phyloP scores from a whole-genome alignment of 257 asterid genomes.

The Salvia rosmarinus region DNA sequence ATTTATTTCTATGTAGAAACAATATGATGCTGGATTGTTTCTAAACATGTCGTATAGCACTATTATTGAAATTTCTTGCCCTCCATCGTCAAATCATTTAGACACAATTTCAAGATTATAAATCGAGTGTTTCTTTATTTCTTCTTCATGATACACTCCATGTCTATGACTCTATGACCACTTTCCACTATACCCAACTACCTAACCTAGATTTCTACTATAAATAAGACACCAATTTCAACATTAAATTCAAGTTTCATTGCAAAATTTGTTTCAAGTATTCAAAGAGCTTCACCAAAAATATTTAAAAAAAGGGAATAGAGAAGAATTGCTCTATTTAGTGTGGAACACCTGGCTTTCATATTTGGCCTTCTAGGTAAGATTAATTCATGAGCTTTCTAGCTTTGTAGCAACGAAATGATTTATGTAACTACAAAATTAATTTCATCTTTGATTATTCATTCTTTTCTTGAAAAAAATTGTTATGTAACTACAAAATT shows the following conservation, averaged over 20 bases:
- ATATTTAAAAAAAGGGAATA: neutral
- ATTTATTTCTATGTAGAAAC: slow-evolving; percentile 1
- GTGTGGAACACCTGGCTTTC: slow-evolving; percentile 48
- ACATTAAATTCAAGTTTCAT: slow-evolving; percentile 28
- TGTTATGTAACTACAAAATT: neutral
- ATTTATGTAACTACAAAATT: neutral
- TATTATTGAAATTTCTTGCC: neutral
- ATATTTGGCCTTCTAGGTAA: slow-evolving; percentile 66
- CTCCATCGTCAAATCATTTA: slow-evolving; percentile 21
- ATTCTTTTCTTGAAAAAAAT: slow-evolving; percentile 13
- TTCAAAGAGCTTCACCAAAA: slow-evolving; percentile 10
- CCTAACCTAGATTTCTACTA: slow-evolving; percentile 17
- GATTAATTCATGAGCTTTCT: neutral
- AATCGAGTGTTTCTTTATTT: slow-evolving; percentile 25
- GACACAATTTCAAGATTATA: slow-evolving; percentile 11
- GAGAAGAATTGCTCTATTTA: slow-evolving; percentile 42
- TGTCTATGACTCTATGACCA: slow-evolving; percentile 24
- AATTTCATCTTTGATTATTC: neutral
- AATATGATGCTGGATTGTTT: neutral
- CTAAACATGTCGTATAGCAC: neutral
- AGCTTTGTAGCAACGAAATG: neutral
- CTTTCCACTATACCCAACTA: slow-evolving; percentile 23
- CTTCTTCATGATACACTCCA: neutral
- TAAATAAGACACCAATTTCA: slow-evolving; percentile 26
- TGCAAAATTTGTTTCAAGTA: slow-evolving; percentile 22